Conservation (phyloP, 1,284 basidiomycete species). For the Cryptococcus depauperatus region DNA sequence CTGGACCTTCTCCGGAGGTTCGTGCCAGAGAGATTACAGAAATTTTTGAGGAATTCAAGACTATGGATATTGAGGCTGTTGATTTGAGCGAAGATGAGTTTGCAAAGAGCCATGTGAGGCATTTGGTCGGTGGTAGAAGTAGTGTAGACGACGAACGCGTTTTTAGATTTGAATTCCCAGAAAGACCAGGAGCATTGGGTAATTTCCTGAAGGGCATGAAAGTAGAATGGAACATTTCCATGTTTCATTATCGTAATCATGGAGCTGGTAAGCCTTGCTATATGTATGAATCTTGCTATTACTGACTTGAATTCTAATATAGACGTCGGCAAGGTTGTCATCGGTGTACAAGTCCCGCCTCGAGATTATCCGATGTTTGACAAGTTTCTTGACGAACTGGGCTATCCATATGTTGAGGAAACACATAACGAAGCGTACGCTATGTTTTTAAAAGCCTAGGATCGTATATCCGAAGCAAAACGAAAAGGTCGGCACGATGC, state of each 20-base stretch:
- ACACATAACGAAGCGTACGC: conserved; percentile 82
- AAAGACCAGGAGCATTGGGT: conserved; percentile 81
- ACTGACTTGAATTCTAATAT: conserved; percentile 2
- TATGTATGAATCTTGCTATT: conserved; percentile 6
- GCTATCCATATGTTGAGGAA: conserved; percentile 86
- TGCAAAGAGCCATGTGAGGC: conserved; percentile 87
- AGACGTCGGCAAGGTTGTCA: conserved; percentile 87
- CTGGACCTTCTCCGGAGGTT: conserved; percentile 38
- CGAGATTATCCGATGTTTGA: conserved; percentile 59
- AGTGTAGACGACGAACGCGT: conserved; percentile 75
- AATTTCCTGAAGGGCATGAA: conserved; percentile 80
- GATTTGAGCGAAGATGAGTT: conserved; percentile 95
- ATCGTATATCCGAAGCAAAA: too few species aligned
- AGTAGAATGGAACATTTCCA: conserved; percentile 83
- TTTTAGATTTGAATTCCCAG: conserved; percentile 95
- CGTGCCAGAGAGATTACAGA: conserved; percentile 61
- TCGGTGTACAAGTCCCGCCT: conserved; percentile 84
- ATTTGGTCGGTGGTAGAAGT: conserved; percentile 82
- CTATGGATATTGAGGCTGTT: conserved; percentile 66
- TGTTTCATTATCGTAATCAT: conserved; percentile 98
- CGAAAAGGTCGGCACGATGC: too few species aligned
- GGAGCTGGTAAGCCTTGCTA: conserved; percentile 63
- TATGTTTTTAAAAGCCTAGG: conserved; percentile 53
- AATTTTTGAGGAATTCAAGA: conserved; percentile 57
- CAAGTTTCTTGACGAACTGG: conserved; percentile 65